Base-by-base conservation (phyloP, 345 rosid genomes). In the Pugionium cornutum region DNA sequence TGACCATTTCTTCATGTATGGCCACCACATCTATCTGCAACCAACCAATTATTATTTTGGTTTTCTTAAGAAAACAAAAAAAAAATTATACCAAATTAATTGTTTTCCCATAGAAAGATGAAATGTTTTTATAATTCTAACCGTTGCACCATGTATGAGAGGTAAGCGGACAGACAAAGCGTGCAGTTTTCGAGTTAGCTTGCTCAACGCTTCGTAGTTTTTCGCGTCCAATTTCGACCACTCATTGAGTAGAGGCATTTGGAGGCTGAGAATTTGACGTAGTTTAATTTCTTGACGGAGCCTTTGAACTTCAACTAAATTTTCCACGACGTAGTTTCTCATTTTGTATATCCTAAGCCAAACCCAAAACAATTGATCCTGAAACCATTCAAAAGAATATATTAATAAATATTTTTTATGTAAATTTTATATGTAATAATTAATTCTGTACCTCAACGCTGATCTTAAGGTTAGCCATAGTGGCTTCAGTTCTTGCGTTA, bases 121-220 rank as follows among this genome's bases (percentile, higher is more conserved):
- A 18, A 18, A 18, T 18, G 18, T 18, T 18, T 18, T 18, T 18
- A 18, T 18, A 18, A 18, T 4, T 59, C 59, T 33, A 59, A 91
- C 92, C 90, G 73, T 73, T 37, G 79, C 87, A 27, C 76, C 86
- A 2, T 86, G 80, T 3, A 47, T 33, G 9, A 82, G 64, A 6
- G 96, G 89, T 33, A 84, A 62, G 28, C 75, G 72, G 31, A 76
- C 29, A 6, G 84, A 78, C 4, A 84, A 33, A 47, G 86, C 95
- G 2, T 77, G 76, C 31, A 91, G 84, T 77, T 86, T 91, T 57
- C 87, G 77, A 4, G 76, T 67, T 52, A 89, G 45, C 55, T 88
- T 78, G 73, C 86, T 68, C 4, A 84, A 71, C 3, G 92, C 89
- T 75, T 83, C 95, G 9, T 7, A 52, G 46, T 81, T 85, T 69